Evolutionary conservation across 2,329 filamentous ascomycete genomes (phyloP).

Genomic region (Trichoderma sp.): DNA sequence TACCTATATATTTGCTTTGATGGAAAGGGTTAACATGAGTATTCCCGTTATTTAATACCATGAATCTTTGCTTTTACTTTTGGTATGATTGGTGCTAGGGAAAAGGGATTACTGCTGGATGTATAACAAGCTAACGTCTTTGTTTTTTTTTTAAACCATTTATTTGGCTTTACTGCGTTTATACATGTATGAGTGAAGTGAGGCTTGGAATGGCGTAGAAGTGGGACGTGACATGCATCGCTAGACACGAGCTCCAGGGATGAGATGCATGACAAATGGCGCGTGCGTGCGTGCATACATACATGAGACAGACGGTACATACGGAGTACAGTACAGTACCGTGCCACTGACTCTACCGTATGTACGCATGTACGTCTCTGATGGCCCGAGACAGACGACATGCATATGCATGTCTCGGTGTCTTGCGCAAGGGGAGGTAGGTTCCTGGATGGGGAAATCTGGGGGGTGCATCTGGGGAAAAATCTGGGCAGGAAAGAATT

Average conservation of each 20-base stretch:
- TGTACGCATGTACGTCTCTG: not conserved
- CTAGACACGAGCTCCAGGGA: not conserved
- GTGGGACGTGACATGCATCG: conserved; percentile 7
- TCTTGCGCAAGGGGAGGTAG: not conserved
- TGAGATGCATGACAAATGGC: not conserved
- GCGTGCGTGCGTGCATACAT: not conserved
- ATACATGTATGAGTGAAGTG: too few relatives aligned
- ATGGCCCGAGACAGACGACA: not conserved
- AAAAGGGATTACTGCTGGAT: not conserved
- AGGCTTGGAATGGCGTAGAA: not conserved
- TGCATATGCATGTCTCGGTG: not conserved
- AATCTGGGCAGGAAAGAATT: not conserved
- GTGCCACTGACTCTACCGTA: not conserved
- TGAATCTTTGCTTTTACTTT: not conserved
- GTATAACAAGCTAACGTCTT: not conserved
- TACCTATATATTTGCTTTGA: not conserved
- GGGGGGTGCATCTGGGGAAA: not conserved
- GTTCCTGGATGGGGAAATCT: not conserved
- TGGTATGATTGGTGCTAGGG: not conserved
- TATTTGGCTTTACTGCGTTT: not conserved
- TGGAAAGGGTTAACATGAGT: not conserved
- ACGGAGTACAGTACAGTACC: too few relatives aligned
- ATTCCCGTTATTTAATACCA: not conserved
- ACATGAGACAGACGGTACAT: not conserved
- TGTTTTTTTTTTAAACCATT: not conserved